phyloP scores from a whole-genome alignment of 1,284 basidiomycete species.

The Lentinula novae-zelandiae region DNA sequence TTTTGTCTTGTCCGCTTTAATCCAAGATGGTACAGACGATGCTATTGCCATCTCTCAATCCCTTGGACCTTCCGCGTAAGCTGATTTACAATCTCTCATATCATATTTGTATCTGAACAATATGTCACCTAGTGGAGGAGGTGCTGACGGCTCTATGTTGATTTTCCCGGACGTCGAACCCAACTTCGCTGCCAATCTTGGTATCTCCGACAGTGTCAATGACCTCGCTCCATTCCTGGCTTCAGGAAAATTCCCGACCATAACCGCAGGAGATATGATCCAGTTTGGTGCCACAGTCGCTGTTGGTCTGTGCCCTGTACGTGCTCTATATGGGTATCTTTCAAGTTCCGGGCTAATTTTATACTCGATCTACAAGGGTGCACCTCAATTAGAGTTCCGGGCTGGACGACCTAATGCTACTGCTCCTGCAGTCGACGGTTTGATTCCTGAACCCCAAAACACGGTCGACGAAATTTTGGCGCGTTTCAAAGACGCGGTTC shows the following conservation, averaged over 20 bases:
- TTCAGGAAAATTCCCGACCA: neutral
- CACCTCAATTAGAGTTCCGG: conserved; percentile 17
- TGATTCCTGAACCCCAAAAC: conserved; percentile 17
- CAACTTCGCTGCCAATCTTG: conserved; percentile 15
- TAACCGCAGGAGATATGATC: conserved; percentile 12
- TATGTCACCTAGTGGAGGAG: conserved; percentile 12
- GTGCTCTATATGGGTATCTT: neutral
- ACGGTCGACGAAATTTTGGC: conserved; percentile 9
- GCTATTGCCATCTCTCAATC: conserved; percentile 8
- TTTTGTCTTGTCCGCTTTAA: neutral
- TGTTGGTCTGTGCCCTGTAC: conserved; percentile 7
- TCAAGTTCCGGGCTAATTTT: neutral
- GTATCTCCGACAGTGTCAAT: conserved; percentile 15
- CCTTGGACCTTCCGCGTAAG: conserved; percentile 4
- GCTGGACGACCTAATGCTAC: conserved; percentile 17
- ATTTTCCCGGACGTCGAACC: conserved; percentile 16
- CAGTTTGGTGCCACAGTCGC: conserved; percentile 16
- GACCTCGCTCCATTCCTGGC: conserved; percentile 10
- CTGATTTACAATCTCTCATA: neutral
- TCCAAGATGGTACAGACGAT: neutral
- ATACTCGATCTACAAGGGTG: conserved; percentile 4
- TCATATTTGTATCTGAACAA: neutral
- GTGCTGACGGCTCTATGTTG: conserved; percentile 18
- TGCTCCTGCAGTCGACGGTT: conserved; percentile 11
- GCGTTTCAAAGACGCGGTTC: conserved; percentile 10